Percentiles rank a stretch among this genome's conserved stretches.
phyloP scores from a whole-genome alignment of 2,329 filamentous ascomycete species.

The Aspergillus melleus region DNA sequence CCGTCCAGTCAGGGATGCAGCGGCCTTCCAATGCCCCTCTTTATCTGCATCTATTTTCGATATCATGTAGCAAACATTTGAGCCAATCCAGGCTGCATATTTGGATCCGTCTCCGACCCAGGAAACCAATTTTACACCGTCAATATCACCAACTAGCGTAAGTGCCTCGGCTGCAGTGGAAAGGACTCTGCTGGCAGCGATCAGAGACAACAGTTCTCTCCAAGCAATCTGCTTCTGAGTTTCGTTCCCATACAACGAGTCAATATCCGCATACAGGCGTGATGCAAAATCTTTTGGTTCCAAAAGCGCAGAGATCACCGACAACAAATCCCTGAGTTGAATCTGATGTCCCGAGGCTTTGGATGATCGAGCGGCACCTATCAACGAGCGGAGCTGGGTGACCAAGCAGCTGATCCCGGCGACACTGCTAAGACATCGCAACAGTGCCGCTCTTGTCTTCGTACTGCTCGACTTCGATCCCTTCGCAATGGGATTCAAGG shows the following conservation, averaged over 20 bases:
- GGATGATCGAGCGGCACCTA: slow-evolving; percentile 33
- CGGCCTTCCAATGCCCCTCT: slow-evolving; percentile 31
- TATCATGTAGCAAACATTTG: slow-evolving; percentile 55
- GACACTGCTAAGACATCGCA: slow-evolving; percentile 69
- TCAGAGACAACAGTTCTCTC: slow-evolving; percentile 61
- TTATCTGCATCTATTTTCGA: slow-evolving; percentile 42
- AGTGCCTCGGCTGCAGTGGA: slow-evolving; percentile 58
- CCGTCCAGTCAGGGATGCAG: slow-evolving; percentile 54
- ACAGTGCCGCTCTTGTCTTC: slow-evolving; percentile 49
- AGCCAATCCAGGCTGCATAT: slow-evolving; percentile 72
- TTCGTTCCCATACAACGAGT: slow-evolving; percentile 38
- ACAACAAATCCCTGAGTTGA: slow-evolving; percentile 36
- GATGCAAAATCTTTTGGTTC: slow-evolving; percentile 43
- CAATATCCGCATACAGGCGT: slow-evolving; percentile 49
- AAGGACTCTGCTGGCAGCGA: slow-evolving; percentile 62
- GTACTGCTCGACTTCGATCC: slow-evolving; percentile 11
- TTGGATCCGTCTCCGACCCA: slow-evolving; percentile 67
- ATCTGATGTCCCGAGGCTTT: slow-evolving; percentile 36
- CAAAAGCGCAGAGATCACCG: slow-evolving; percentile 44
- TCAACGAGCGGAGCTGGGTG: slow-evolving; percentile 65
- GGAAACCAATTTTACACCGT: slow-evolving; percentile 24
- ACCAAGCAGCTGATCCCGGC: slow-evolving; percentile 76
- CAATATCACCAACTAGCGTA: slow-evolving; percentile 34
- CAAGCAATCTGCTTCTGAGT: slow-evolving; percentile 56
- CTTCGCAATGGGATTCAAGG: slow-evolving; percentile 46